Evolutionary conservation across 148 eudicot genomes (phyloP), one percentile per base, ranked within the genome.

Genomic region (Amaranthus hypochondriacus): DNA sequence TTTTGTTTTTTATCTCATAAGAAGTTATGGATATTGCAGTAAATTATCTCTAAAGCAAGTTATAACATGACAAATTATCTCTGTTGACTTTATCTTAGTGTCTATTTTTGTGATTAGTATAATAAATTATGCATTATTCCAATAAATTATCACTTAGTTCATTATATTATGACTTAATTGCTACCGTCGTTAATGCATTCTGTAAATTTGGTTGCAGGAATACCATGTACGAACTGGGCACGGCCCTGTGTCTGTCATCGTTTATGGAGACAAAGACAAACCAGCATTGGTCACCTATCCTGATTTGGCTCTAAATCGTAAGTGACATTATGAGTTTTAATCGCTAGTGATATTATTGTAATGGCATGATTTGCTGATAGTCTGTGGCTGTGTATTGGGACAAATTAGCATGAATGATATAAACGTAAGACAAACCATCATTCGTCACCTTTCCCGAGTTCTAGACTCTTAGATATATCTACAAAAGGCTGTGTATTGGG

Each of bases 211-310:
- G 67, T 65, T 74, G 62, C 96, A 96, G 99, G 97, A 96, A 78
- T 93, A 92, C 82, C 85, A 80, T 68, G 85, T 96, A 76, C 78
- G 81, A 69, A 96, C 99, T 56, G 87, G 87, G 68, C 55, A 65
- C 57, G 97, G 99, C 72, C 81, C 91, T 76, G 88, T 92, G 56
- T 90, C 96, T 81, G 96, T 96, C 82, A 89, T 90, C 76, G 96
- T 96, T 69, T 96, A 89, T 81, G 99, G 99, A 75, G 99, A 96
- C 79, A 93, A 79, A 77, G 91, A 96, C 66, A 92, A 96, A 76
- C 96, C 99, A 39, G 92, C 97, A 14, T 79, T 96, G 78, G 64
- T 96, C 82, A 96, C 99, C 18, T 96, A 96, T 81, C 99, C 99
- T 12, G 99, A 96, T 90, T 77, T 96, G 78, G 99, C 99, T 77